These are phyloP conservation scores for Heterococcus sp. DNA, from an alignment of 108 stramenopile genomes.

Conservation along the genomic window DNA sequence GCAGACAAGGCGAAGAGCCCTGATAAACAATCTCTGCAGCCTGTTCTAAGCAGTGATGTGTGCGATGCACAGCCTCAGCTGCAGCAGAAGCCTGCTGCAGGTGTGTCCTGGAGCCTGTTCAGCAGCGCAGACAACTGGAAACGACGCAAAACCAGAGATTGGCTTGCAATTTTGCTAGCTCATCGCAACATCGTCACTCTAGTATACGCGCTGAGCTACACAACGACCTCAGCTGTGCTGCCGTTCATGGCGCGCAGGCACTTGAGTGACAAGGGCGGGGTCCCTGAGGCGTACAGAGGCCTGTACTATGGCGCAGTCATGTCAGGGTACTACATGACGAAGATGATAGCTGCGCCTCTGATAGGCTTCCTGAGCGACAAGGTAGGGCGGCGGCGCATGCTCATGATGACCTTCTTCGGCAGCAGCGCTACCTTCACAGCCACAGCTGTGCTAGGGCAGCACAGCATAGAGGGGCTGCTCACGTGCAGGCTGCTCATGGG, in stretches of 20 bases:
- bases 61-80: too few relatives aligned
- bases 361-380: conserved; percentile 36
- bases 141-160: too few relatives aligned
- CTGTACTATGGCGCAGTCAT: conserved; percentile 23
- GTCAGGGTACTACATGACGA: conserved; percentile 34
- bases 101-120: too few relatives aligned
- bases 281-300: conserved; percentile 18
- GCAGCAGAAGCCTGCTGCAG: too few relatives aligned
- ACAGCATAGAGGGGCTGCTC: conserved; percentile 29
- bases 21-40: too few relatives aligned
- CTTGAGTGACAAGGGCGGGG: conserved; percentile 1
- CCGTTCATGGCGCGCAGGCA: conserved; percentile 30
- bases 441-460: conserved; percentile 12
- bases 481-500: conserved; percentile 34
- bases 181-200: conserved; percentile 26
- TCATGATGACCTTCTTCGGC: conserved; percentile 25
- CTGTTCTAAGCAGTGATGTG: too few relatives aligned
- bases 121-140: too few relatives aligned
- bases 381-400: conserved; percentile 15
- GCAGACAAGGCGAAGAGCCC: too few relatives aligned
- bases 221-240: conserved; percentile 7
- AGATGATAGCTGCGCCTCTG: conserved; percentile 32
- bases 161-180: too few relatives aligned
- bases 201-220: conserved; percentile 38
- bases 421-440: conserved; percentile 11